Conservation (phyloP, 257 asterid genomes). For the Plantago major region DNA sequence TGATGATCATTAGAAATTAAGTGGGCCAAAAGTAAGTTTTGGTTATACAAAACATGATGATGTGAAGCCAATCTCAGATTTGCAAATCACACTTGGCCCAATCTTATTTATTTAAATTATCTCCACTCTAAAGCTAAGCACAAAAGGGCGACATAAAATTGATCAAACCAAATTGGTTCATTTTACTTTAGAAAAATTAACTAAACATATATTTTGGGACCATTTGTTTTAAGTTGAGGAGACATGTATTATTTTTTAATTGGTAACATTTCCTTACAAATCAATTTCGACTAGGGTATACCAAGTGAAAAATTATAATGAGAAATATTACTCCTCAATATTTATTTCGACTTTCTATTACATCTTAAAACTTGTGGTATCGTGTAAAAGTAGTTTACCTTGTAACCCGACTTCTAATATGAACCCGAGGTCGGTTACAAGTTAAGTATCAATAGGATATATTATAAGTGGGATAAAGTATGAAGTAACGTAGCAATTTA, state of each 20-base stretch:
- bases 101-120: constrained; percentile 25
- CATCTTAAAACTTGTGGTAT: too few relatives aligned
- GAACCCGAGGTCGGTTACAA: too few relatives aligned
- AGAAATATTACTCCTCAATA: too few relatives aligned
- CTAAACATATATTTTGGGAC: neutral
- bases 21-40: constrained; percentile 21
- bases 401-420: too few relatives aligned
- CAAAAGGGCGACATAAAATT: constrained; percentile 17
- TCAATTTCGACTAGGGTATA: too few relatives aligned
- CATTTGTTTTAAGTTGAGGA: neutral
- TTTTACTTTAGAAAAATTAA: neutral
- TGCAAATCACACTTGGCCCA: constrained; percentile 43
- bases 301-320: too few relatives aligned
- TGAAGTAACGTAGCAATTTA: neutral
- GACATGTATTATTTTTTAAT: neutral
- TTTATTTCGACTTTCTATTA: too few relatives aligned
- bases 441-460: too few relatives aligned
- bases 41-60: constrained; percentile 11
- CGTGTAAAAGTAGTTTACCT: too few relatives aligned
- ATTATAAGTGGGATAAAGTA: neutral
- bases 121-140: constrained; percentile 26
- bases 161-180: neutral
- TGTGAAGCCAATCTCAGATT: constrained; percentile 33
- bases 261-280: neutral
- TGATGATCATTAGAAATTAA: neutral